These are phyloP conservation scores for Russula compacta DNA, from an alignment of 768 basidiomycete genomes.

Conservation along the genomic window DNA sequence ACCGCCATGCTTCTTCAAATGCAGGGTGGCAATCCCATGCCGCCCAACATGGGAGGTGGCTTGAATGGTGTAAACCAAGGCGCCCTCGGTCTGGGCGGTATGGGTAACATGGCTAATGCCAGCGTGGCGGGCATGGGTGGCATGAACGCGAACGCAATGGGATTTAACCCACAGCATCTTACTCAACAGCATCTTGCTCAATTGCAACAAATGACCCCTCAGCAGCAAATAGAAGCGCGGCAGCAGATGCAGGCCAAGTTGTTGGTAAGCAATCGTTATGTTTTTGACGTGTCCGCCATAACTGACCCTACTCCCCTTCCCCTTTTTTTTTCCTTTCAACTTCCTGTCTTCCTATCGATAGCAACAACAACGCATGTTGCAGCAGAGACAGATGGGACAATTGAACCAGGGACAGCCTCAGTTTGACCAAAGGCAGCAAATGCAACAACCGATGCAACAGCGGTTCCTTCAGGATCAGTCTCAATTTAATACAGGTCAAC, in stretches of 20 bases:
- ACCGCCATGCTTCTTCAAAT: slow-evolving; percentile 17
- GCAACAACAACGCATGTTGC: slow-evolving; percentile 15
- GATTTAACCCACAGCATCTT: slow-evolving; percentile 11
- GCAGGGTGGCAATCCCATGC: slow-evolving; percentile 11
- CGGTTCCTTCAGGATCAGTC: slow-evolving; percentile 14
- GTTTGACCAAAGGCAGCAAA: slow-evolving; percentile 18
- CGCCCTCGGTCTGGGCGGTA: slow-evolving; percentile 16
- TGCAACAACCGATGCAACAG: slow-evolving; percentile 14
- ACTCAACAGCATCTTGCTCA: slow-evolving; percentile 7
- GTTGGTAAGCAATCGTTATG: slow-evolving; percentile 1
- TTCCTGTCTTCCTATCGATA: neutral
- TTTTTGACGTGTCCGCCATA: neutral
- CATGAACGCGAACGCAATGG: slow-evolving; percentile 17
- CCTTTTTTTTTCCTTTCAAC: neutral
- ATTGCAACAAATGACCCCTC: slow-evolving; percentile 10
- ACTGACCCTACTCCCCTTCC: neutral
- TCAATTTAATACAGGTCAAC: slow-evolving; percentile 17
- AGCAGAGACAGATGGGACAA: slow-evolving; percentile 22
- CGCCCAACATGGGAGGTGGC: slow-evolving; percentile 10
- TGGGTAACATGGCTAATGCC: slow-evolving; percentile 11
- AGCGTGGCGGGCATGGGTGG: slow-evolving; percentile 13
- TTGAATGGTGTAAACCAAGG: slow-evolving; percentile 22
- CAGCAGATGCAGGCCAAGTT: slow-evolving; percentile 13
- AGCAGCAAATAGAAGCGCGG: slow-evolving; percentile 16
- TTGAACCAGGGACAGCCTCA: slow-evolving; percentile 17